Percentiles rank a stretch among this genome's conserved stretches.
Conservation (phyloP, 345 rosid species). For the Eucalyptus sideroxylon region DNA sequence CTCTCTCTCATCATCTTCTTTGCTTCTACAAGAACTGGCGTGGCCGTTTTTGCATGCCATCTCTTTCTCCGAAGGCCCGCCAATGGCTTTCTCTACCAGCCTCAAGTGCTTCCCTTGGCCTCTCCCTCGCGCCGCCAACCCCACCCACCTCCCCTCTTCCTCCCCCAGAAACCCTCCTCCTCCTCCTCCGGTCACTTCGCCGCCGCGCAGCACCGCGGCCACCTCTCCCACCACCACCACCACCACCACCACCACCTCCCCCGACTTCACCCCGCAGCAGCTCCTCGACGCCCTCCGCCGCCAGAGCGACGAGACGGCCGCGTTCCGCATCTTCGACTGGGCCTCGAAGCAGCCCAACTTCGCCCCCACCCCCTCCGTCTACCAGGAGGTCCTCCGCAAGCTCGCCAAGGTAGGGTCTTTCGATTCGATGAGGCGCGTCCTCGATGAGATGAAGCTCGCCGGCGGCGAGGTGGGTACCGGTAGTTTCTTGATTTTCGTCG, state of each 20-base stretch:
- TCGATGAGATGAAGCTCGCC: constrained; percentile 39
- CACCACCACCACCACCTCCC: constrained; percentile 1
- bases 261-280: constrained; percentile 50
- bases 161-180: constrained; percentile 2
- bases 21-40: neutral
- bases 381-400: constrained; percentile 57
- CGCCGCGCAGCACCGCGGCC: constrained; percentile 7
- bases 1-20: neutral
- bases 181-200: neutral
- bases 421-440: constrained; percentile 43
- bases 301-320: constrained; percentile 56
- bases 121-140: constrained; percentile 4
- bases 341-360: constrained; percentile 79
- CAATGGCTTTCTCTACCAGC: constrained; percentile 32
- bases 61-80: neutral
- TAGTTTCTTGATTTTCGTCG: constrained; percentile 40
- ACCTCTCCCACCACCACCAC: neutral
- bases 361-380: constrained; percentile 33
- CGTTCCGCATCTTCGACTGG: constrained; percentile 48
- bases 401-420: constrained; percentile 62
- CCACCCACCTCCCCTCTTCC: constrained; percentile 5
- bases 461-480: constrained; percentile 28
- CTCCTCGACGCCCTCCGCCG: constrained; percentile 73
- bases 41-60: neutral
- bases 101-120: constrained; percentile 48